Evolutionary conservation across 164 flowering plant genomes (phyloP), one percentile per base, ranked within the genome.

Genomic region (Pachysandra terminalis): DNA sequence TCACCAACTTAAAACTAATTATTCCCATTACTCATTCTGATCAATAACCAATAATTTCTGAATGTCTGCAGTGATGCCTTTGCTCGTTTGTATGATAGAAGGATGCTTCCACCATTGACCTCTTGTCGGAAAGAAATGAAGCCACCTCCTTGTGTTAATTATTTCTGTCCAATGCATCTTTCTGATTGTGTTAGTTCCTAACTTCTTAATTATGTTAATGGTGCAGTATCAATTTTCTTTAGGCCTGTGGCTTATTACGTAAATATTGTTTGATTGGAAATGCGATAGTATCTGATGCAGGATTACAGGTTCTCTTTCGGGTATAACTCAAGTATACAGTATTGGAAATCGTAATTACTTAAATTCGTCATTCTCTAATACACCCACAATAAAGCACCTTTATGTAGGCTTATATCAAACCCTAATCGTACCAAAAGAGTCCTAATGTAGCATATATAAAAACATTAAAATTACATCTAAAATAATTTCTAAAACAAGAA

Each of bases 121-220:
- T 91, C 98, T 56, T 76, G 88, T 69, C 84, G 68, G 79, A 84
- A 81, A 60, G 83, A 75, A 79, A 81, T 75, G 73, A 69, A 82
- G n/a, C 97, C 97, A 60, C 98, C 98, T 75, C 89, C 87, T 26
- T 95, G 98, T 81, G 93, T 95, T 62, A 84, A 83, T 76, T 91
- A 90, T 79, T 91, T 88, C 74, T 90, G 98, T 73, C 98, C 98
- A 32, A 87, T 91, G 92, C 98, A 95, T 85, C 93, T 95, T 59
- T 87, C 98, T 65, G 96, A 91, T 35, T 81, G 80, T 72, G 98
- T 95, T 66, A 86, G 98, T 80, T 61, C 26, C 10, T 13, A 59
- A 24, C n/a, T 57, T 51, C 51, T 45, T 8, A 56, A 53, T n/a
- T 60, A 59, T 56, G 35, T 62, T 54, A 32, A 9, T 19, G 48